A percentile compares a stretch with the other conserved stretches of the same genome.
Conservation (phyloP, 169 alveolate genomes). For the Plasmodium relictum region DNA sequence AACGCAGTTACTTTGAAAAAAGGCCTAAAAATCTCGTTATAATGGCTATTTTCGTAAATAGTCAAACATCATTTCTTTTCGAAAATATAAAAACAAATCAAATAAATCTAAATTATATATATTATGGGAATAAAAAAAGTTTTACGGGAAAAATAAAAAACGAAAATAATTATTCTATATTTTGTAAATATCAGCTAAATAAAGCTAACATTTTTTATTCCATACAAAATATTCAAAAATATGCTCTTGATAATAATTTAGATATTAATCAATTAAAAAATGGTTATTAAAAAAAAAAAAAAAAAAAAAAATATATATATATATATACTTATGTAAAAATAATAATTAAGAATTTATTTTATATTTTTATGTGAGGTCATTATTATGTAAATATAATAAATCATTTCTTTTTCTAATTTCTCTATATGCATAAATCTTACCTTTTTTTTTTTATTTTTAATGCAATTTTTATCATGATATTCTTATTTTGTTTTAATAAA, state of each 20-base stretch:
- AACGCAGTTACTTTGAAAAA: conserved; percentile 46
- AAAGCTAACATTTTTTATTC: conserved; percentile 27
- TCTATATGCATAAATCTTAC: not conserved
- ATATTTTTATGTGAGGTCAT: not conserved
- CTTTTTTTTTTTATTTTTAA: not conserved
- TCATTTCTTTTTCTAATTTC: not conserved
- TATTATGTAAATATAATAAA: not conserved
- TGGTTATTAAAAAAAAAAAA: conserved; percentile 6
- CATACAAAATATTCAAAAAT: not conserved
- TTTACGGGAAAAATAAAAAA: conserved; percentile 45
- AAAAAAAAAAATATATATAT: not conserved
- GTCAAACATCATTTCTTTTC: conserved; percentile 33
- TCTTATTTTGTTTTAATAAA: too few species aligned
- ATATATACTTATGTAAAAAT: not conserved
- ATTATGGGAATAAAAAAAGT: conserved; percentile 48
- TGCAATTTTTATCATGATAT: not conserved
- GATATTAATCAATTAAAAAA: not conserved
- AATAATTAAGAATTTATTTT: not conserved
- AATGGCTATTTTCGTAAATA: conserved; percentile 37
- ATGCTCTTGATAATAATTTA: conserved; percentile 6
- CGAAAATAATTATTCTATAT: conserved; percentile 48
- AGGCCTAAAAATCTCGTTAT: conserved; percentile 23
- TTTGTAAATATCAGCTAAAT: not conserved
- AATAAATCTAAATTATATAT: conserved; percentile 34
- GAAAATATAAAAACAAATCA: conserved; percentile 39